Evolutionary conservation across 2,329 filamentous ascomycete species (phyloP).

Genomic region (Apiospora kogelbergensis): DNA sequence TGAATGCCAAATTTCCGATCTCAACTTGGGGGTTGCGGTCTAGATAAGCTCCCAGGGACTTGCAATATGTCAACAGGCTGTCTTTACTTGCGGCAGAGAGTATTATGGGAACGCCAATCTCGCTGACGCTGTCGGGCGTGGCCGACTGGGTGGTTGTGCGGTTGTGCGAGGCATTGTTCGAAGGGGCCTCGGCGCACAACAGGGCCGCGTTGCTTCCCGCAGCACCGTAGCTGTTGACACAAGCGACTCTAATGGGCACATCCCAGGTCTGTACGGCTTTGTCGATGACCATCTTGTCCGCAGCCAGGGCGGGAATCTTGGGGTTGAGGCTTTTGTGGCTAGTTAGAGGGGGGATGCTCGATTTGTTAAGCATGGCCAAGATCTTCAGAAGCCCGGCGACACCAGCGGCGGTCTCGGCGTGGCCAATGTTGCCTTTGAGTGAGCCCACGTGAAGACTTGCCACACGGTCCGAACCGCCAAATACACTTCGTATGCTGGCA

Average conservation of each 20-base stretch:
- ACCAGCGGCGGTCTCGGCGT: slow-evolving; percentile 29
- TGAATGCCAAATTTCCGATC: not conserved
- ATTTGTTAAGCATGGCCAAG: slow-evolving; percentile 31
- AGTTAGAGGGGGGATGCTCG: slow-evolving; percentile 23
- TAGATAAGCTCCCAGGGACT: not conserved
- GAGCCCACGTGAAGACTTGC: slow-evolving; percentile 23
- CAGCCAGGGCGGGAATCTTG: slow-evolving; percentile 17
- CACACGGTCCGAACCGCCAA: slow-evolving; percentile 12
- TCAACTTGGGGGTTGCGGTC: not conserved
- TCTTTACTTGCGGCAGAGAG: not conserved
- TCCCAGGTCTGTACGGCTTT: slow-evolving; percentile 22
- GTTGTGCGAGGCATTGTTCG: not conserved
- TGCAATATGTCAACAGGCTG: not conserved
- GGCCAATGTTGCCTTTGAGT: slow-evolving; percentile 32
- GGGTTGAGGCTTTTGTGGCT: slow-evolving; percentile 28
- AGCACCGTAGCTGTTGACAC: slow-evolving; percentile 38
- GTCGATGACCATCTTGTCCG: slow-evolving; percentile 23
- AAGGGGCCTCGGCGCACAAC: slow-evolving; percentile 9
- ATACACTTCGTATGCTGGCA: slow-evolving; percentile 18
- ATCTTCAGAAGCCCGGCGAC: slow-evolving; percentile 31
- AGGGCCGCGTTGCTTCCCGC: slow-evolving; percentile 34
- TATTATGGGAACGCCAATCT: not conserved
- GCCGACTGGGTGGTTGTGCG: not conserved
- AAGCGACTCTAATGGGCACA: slow-evolving; percentile 20
- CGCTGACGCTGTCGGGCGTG: not conserved